These are phyloP conservation scores for Fusarium avenaceum DNA, from an alignment of 2,329 filamentous ascomycete species.

Conservation along the genomic window DNA sequence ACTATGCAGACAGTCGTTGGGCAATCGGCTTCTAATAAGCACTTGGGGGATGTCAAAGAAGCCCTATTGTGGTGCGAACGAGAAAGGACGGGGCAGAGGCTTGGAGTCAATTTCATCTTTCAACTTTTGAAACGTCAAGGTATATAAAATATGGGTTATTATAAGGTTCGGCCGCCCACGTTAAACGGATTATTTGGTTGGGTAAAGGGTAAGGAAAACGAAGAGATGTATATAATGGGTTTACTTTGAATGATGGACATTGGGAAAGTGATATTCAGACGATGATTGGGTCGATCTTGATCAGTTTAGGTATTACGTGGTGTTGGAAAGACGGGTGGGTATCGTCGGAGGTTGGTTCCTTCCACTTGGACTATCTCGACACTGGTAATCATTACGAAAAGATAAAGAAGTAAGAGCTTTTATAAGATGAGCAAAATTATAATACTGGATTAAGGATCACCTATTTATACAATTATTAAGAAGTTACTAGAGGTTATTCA, in stretches of 20 bases:
- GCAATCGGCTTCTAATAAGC: neutral
- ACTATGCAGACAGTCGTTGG: slow-evolving; percentile 1
- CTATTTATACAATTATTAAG: neutral
- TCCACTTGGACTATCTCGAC: neutral
- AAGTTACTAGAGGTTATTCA: neutral
- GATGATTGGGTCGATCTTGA: slow-evolving; percentile 11
- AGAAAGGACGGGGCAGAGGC: neutral
- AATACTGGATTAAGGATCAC: neutral
- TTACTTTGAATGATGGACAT: slow-evolving; percentile 5
- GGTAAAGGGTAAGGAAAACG: neutral
- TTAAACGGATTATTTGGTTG: neutral
- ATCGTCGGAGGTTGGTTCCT: slow-evolving; percentile 4
- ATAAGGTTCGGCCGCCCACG: neutral
- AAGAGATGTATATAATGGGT: neutral
- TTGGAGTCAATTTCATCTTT: neutral
- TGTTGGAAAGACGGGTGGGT: slow-evolving; percentile 34
- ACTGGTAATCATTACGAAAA: neutral
- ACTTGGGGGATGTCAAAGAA: neutral
- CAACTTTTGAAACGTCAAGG: neutral
- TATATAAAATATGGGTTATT: neutral
- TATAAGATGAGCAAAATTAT: neutral
- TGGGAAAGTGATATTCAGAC: slow-evolving; percentile 11
- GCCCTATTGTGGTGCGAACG: neutral
- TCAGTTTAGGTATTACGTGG: slow-evolving; percentile 8
- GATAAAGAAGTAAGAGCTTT: neutral